Evolutionary conservation across 2,329 filamentous ascomycete species (phyloP).

Genomic region (Onygena corvina): DNA sequence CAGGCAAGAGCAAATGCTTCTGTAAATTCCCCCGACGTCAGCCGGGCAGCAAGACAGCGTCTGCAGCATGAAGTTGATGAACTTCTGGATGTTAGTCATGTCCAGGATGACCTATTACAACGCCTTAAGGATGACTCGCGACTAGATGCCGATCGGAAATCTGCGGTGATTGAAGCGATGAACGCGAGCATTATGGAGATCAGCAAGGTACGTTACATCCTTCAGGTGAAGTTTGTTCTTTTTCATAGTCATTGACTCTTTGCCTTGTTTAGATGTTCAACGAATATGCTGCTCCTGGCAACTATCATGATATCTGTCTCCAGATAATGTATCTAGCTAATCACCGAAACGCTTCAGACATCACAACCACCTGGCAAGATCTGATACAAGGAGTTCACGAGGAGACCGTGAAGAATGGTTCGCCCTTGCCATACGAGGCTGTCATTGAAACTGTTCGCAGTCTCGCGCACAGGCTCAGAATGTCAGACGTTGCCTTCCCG

Average conservation of each 20-base stretch:
- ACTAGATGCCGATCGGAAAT: constrained; percentile 50
- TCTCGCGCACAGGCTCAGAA: constrained; percentile 44
- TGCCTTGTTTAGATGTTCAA: constrained; percentile 62
- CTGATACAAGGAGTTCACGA: constrained; percentile 62
- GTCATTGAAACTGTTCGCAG: constrained; percentile 44
- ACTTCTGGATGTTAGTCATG: constrained; percentile 81
- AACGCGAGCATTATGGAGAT: constrained; percentile 68
- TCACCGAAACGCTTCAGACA: constrained; percentile 75
- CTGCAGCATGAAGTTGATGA: constrained; percentile 75
- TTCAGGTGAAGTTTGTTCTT: constrained; percentile 17
- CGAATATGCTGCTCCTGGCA: constrained; percentile 74
- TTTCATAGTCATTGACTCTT: neutral
- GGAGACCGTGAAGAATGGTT: constrained; percentile 36
- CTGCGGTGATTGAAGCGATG: constrained; percentile 54
- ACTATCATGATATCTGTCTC: constrained; percentile 87
- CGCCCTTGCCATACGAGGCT: constrained; percentile 38
- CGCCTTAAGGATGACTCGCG: constrained; percentile 62
- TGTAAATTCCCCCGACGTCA: constrained; percentile 63
- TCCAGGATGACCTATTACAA: constrained; percentile 83
- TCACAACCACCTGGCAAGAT: constrained; percentile 71
- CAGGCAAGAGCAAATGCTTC: constrained; percentile 86
- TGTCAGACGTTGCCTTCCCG: constrained; percentile 46
- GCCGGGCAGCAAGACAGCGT: constrained; percentile 69
- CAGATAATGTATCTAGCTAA: constrained; percentile 87
- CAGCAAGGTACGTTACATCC: constrained; percentile 48